phyloP scores from a whole-genome alignment of 2,329 filamentous ascomycete genomes.

The Fusarium penzigii region DNA sequence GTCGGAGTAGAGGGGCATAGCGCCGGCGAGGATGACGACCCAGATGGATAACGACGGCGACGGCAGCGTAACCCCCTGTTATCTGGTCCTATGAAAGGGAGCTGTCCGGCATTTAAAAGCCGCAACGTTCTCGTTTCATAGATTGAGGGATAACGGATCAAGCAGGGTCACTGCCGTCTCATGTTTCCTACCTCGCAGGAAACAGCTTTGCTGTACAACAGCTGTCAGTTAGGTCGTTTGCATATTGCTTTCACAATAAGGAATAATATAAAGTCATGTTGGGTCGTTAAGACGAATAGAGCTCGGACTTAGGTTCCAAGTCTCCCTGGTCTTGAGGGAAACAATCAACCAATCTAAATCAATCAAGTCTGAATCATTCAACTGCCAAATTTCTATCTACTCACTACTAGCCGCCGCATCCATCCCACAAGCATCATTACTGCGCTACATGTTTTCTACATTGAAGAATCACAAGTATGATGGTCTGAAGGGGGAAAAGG shows the following conservation, averaged over 20 bases:
- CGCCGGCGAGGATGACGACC: slow-evolving; percentile 64
- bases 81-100: slow-evolving; percentile 55
- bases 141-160: slow-evolving; percentile 62
- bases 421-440: slow-evolving; percentile 4
- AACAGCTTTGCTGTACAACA: slow-evolving; percentile 24
- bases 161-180: slow-evolving; percentile 62
- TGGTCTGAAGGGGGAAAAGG: slow-evolving; percentile 15
- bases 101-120: not conserved
- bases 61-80: slow-evolving; percentile 68
- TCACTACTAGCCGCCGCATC: slow-evolving; percentile 3
- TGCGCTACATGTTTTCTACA: slow-evolving; percentile 13
- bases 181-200: slow-evolving; percentile 41
- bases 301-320: too few relatives aligned
- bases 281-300: slow-evolving; percentile 7
- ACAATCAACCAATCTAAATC: not conserved
- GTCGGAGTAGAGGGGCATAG: slow-evolving; percentile 48
- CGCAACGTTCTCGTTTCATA: slow-evolving; percentile 32
- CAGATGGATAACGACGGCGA: slow-evolving; percentile 61
- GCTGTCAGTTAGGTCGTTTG: slow-evolving; percentile 24
- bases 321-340: not conserved
- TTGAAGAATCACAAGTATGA: slow-evolving; percentile 19
- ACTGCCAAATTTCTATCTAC: not conserved
- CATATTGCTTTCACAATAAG: slow-evolving; percentile 17
- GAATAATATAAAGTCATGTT: not conserved
- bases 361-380: slow-evolving; percentile 1